These are phyloP conservation scores for Chlorella sp. DNA, from an alignment of 139 green algal genomes.

Conservation along the genomic window DNA sequence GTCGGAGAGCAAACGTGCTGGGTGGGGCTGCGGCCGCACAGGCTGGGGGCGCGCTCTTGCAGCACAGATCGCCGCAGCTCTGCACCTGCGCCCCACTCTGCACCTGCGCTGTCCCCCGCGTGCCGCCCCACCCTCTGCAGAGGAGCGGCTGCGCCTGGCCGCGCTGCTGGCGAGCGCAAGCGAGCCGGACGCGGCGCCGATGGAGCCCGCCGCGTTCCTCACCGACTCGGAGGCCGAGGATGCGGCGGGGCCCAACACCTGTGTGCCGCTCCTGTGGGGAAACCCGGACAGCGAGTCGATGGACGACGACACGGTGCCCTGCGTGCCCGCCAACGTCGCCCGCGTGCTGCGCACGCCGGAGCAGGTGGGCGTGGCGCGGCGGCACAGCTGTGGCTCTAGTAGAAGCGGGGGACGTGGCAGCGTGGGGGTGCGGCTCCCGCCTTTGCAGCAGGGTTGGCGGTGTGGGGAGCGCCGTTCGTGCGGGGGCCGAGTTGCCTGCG, in stretches of 20 bases:
- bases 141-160: background rate
- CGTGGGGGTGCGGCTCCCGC: too few species aligned
- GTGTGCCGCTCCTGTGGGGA: conserved; percentile 29
- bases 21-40: too few species aligned
- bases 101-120: background rate
- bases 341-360: conserved; percentile 5
- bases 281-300: conserved; percentile 42
- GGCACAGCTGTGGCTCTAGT: too few species aligned
- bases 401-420: too few species aligned
- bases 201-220: background rate
- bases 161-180: background rate
- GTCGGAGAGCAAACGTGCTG: too few species aligned
- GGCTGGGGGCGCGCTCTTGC: too few species aligned
- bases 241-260: background rate
- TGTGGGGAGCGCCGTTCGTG: too few species aligned
- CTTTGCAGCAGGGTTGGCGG: too few species aligned
- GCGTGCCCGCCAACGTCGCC: conserved; percentile 34
- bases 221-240: background rate
- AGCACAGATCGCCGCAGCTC: too few species aligned
- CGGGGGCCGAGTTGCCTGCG: too few species aligned
- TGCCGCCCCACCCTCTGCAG: background rate
- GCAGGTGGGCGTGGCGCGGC: background rate
- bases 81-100: too few species aligned
- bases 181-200: background rate
- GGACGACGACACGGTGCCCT: conserved; percentile 47